These are phyloP conservation scores for Papiliotrema fonsecae DNA, from an alignment of 1,284 basidiomycete species.

Conservation along the genomic window DNA sequence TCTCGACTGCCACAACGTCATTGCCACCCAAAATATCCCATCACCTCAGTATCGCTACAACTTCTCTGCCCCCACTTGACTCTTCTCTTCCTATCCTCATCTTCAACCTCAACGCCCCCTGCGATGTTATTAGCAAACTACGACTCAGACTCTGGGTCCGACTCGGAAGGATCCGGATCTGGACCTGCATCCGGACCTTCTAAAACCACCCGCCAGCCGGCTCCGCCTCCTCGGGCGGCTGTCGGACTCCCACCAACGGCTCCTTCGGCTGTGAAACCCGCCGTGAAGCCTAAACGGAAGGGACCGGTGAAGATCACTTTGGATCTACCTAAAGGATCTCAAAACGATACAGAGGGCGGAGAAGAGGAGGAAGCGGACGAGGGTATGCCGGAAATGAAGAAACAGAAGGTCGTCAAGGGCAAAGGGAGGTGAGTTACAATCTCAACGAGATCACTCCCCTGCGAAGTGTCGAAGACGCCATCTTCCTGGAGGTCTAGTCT, in stretches of 20 bases:
- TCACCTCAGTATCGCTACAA: neutral
- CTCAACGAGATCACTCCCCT: neutral
- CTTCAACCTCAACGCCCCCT: neutral
- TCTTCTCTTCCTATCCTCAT: neutral
- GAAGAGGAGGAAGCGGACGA: constrained; percentile 8
- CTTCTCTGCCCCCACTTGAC: neutral
- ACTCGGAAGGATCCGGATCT: constrained; percentile 28
- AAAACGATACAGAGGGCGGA: constrained; percentile 2
- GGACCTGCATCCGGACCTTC: constrained; percentile 9
- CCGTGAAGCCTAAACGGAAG: constrained; percentile 17
- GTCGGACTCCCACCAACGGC: constrained; percentile 3
- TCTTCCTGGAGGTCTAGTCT: no score
- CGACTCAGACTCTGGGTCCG: constrained; percentile 40
- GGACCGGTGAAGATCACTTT: constrained; percentile 44
- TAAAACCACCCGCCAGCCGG: neutral
- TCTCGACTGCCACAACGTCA: no score
- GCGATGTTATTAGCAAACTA: constrained; percentile 46
- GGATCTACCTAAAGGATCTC: constrained; percentile 31
- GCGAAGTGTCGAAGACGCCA: no score
- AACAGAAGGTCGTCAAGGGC: constrained; percentile 20
- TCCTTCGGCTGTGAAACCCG: constrained; percentile 3
- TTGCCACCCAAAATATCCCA: neutral
- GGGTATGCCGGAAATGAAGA: constrained; percentile 13
- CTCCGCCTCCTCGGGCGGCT: constrained; percentile 1
- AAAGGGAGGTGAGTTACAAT: constrained; percentile 24